Evolutionary conservation across 2,329 filamentous ascomycete genomes (phyloP), one percentile per base, ranked within the genome.

Genomic region (Monosporascus sp.): DNA sequence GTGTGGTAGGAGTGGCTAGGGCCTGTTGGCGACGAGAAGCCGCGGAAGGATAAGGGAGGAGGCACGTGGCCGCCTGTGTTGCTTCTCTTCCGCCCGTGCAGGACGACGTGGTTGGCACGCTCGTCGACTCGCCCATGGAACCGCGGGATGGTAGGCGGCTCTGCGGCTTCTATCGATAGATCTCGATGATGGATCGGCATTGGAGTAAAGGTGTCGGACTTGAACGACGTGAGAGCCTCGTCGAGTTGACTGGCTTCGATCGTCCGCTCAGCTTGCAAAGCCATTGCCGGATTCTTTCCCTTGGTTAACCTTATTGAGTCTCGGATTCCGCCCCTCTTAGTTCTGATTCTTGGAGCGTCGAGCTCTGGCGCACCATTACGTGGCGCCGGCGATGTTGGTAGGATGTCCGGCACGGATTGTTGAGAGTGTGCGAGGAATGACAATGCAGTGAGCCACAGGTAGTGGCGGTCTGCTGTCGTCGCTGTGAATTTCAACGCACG

Each of bases 401-500:
- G 75, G 17, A 91, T 82, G 50, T 94, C 89, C 2, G 90, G 89
- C 5, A 93, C 80, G 1, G 87, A 86, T 64, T 93, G 87, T 17
- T 87, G 84, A 1, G 92, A 96, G 68, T 97, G 91, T 14, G 93
- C 92, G 35, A 99, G 78, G 81, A 97, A 99, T 0, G 92, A 96
- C 20, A 99, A 77, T 1, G 94, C 91, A 20, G 91, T 97, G 54
- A 99, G 76, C 94, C 94, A 99, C 48, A 97, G 75, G 65, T 95
- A 96, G 70, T 99, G 94, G 17, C 94, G 85, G 60, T 97, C 94
- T 37, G 86, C 77, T 22, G 85, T 87, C 17, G 81, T 77, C 0
- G 94, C 90, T 0, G 94, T 99, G 69, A 99, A 97, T 68, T 99
- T 99, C 53, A 99, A 79, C 1, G 94, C 94, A 62, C 94, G 84